Base-by-base conservation (phyloP, 495 filamentous ascomycete genomes). In the Daldinia concentrica region DNA sequence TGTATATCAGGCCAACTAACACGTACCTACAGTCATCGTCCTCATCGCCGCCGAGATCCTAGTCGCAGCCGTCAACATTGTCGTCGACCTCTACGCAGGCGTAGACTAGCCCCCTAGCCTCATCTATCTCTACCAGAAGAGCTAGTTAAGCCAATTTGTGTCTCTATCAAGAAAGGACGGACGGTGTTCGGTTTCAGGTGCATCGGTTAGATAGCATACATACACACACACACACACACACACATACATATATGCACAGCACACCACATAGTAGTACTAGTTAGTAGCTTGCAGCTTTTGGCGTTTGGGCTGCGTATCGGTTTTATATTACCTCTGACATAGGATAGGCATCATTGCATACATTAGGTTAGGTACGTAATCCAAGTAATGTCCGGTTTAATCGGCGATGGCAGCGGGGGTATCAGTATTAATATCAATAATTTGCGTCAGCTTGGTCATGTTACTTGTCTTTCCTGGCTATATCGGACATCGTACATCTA, bases 1-100 rank as follows among this genome's bases (percentile, higher is more conserved):
- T 11, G 3, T 22, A 34, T 32, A 8, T 7, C 6, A 9, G 6
- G 0, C 50, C 30, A 41, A 34, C 50, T 37, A n/a, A 22, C 22
- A 24, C 1, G 3, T 17, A 58, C 9, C 2, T 6, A 32, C 45
- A 92, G 94, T 99, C 41, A 98, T 99, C 65, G 85, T 98, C 14
- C 89, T 99, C 59, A 98, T 99, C 75, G 95, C 93, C 11, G 94
- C 94, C 0, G 95, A 99, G 77, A 98, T 99, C 74, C 80, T 98
- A 3, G 95, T 99, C 15, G 95, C 96, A 1, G 91, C 90, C 12
- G 90, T 98, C 62, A 99, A 99, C 80, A 98, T 99, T 58, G 85
- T 97, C 32, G 96, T 99, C 11, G 95, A 99, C 83, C 77, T 99
- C 60, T 94, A 94, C 77, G 96, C 94, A 32, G 93, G 92, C 24